A percentile compares a stretch with the other conserved stretches of the same genome.
phyloP scores from a whole-genome alignment of 202 grass and related monocot species.

The Zizania palustris region DNA sequence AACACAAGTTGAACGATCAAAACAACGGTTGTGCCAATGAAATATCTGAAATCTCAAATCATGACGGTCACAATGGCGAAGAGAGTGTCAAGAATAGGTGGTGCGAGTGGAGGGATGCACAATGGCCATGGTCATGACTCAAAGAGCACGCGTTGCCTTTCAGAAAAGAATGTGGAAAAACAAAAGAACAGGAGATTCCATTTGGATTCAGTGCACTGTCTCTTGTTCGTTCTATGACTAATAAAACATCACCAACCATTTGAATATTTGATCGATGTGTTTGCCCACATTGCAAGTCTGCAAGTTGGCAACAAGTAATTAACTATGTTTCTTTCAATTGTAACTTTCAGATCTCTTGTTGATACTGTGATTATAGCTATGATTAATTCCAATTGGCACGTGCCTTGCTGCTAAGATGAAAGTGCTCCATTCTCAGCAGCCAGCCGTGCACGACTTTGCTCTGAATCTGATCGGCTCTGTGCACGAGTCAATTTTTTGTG shows the following conservation, averaged over 20 bases:
- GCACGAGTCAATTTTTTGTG: neutral
- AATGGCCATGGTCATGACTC: no score
- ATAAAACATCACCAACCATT: neutral
- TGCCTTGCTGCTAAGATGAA: neutral
- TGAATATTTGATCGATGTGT: neutral
- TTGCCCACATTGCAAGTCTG: neutral
- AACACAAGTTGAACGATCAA: no score
- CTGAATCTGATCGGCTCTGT: neutral
- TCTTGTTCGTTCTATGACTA: neutral
- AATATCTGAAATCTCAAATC: no score
- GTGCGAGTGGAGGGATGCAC: no score
- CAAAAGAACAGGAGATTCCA: no score
- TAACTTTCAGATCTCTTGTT: neutral
- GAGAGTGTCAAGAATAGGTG: no score
- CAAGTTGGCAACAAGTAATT: neutral
- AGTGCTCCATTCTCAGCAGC: neutral
- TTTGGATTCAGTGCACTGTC: neutral
- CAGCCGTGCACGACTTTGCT: no score
- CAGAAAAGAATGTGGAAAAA: no score
- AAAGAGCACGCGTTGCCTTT: no score
- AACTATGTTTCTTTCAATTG: neutral
- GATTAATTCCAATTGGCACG: neutral
- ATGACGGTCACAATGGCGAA: no score
- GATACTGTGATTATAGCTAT: neutral
- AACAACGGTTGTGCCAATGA: no score